A percentile compares a stretch with the other conserved stretches of the same genome.
These are phyloP conservation scores for Melampsora americana DNA, from an alignment of 1,284 basidiomycete genomes.

Conservation along the genomic window DNA sequence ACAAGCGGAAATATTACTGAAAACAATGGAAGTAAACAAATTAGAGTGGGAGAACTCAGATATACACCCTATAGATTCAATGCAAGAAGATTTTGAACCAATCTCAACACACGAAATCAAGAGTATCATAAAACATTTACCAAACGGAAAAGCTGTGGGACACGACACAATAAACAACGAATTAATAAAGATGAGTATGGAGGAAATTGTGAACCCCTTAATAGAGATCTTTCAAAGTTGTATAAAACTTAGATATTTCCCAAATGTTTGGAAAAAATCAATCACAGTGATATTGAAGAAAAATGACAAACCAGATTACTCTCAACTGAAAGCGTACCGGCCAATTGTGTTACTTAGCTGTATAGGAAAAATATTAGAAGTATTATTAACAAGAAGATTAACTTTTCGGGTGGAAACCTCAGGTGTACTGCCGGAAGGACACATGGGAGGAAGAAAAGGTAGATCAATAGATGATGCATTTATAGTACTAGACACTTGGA, in stretches of 20 bases:
- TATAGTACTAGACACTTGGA: background rate
- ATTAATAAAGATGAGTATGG: too few species aligned
- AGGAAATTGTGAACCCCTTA: too few species aligned
- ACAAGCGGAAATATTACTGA: too few species aligned
- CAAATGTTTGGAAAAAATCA: background rate
- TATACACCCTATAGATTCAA: too few species aligned
- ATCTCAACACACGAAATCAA: too few species aligned
- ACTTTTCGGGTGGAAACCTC: background rate
- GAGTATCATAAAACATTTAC: too few species aligned
- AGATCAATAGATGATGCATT: background rate
- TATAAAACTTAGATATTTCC: background rate
- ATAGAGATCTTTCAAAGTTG: background rate
- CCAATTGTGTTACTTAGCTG: slow-evolving; percentile 2
- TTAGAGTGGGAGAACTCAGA: too few species aligned
- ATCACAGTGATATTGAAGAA: background rate
- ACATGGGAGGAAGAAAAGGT: slow-evolving; percentile 14
- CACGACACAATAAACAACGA: too few species aligned
- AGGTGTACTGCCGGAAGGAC: background rate
- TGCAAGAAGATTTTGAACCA: too few species aligned
- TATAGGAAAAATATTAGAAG: background rate
- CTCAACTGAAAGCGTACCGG: background rate
- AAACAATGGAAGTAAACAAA: too few species aligned
- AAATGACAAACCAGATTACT: too few species aligned
- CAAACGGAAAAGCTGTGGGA: too few species aligned
- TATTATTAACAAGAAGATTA: background rate